Percentiles rank a stretch among this genome's conserved stretches.
Evolutionary conservation across 2,329 filamentous ascomycete genomes (phyloP).

Genomic region (Trichophyton rubrum): DNA sequence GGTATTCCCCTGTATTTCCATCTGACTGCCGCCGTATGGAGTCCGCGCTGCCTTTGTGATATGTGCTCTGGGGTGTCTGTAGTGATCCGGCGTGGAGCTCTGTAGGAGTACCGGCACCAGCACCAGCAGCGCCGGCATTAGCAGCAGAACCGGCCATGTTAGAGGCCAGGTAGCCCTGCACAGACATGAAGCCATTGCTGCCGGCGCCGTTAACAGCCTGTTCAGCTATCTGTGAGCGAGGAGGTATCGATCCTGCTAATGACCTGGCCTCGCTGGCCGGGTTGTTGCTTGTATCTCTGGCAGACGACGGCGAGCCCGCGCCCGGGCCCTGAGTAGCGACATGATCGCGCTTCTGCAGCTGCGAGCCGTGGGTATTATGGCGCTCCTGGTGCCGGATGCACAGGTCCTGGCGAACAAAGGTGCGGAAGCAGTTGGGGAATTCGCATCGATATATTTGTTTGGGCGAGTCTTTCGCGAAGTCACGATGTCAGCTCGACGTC

Average conservation of each 20-base stretch:
- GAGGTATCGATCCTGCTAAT: slow-evolving; percentile 2
- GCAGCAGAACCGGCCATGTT: slow-evolving; percentile 17
- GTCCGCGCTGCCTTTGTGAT: slow-evolving; percentile 11
- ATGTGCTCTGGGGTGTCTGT: not conserved
- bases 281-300: not conserved
- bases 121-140: too few relatives aligned
- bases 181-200: slow-evolving; percentile 1
- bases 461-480: slow-evolving; percentile 55
- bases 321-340: slow-evolving; percentile 23
- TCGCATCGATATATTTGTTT: slow-evolving; percentile 93
- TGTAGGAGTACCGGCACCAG: not conserved
- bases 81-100: not conserved
- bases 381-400: slow-evolving; percentile 74
- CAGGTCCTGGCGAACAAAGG: slow-evolving; percentile 87
- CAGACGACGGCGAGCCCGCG: slow-evolving; percentile 10
- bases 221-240: slow-evolving; percentile 1
- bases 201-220: slow-evolving; percentile 2
- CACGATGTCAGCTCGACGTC: not conserved
- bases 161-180: slow-evolving; percentile 1
- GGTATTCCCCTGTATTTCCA: slow-evolving; percentile 7
- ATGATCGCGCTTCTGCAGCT: slow-evolving; percentile 38
- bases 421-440: slow-evolving; percentile 76
- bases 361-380: slow-evolving; percentile 53
- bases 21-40: slow-evolving; percentile 12
- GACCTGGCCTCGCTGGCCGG: slow-evolving; percentile 6